Evolutionary conservation across 768 basidiomycete species (phyloP), one percentile per base, ranked within the genome.

Genomic region (Lactarius hengduanensis): DNA sequence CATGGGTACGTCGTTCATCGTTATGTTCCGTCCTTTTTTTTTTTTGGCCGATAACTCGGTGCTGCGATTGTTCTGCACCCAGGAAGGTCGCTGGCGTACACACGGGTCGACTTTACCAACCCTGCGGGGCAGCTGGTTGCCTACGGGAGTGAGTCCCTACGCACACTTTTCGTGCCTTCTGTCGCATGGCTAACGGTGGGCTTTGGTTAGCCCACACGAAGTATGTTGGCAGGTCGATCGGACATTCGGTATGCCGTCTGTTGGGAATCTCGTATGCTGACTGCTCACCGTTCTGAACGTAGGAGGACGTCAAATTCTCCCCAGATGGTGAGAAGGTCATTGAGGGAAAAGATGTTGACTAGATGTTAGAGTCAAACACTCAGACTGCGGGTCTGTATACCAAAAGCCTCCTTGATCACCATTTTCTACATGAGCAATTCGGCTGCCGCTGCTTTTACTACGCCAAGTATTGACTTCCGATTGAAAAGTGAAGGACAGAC

Each of bases 31-130:
- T 45, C 3, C 11, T 36, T 36, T 36, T 36, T 36, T 36, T 36
- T 9, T 9, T 22, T 15, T 3, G 58, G 58, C 38, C 16, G 15
- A 36, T 58, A 5, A n/a, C 45, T 54, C 22, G 53, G n/a, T 50
- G 13, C 57, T 64, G 34, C n/a, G 28, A 32, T 11, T 41, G 16
- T 18, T 32, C 10, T 32, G 18, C 53, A 54, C 10, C 15, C 72
- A 93, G 91, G 92, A 26, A 90, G 84, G 74, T 89, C 83, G 34
- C 78, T 94, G 60, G 92, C 92, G 4, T 94, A 89, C 74, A 92
- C 92, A 13, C 83, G 91, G 1, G 81, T 91, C 8, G 91, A 94
- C 66, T 93, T 94, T 72, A 89, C 80, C 9, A 80, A 82, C 66
- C 80, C 83, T 15, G 77, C 77, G 5, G 91, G 91, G 0, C 83